Percentiles rank a stretch among this genome's conserved stretches.
Conservation (phyloP, 1,139 yeast genomes). For the Pichia kudriavzevii region DNA sequence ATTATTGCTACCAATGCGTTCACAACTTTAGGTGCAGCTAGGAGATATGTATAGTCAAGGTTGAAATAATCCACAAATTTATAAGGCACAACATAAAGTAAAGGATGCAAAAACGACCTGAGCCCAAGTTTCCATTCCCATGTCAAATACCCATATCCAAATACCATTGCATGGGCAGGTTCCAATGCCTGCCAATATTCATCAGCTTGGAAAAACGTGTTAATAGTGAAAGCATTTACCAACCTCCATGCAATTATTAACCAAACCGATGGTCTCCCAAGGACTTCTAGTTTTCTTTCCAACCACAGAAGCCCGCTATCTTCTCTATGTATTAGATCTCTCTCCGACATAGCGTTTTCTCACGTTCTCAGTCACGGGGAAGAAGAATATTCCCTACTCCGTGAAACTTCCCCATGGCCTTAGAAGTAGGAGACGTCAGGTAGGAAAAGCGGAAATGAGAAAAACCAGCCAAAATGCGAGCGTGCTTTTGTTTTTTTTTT, state of each 20-base stretch:
- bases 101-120: constrained; percentile 76
- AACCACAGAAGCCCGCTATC: constrained; percentile 1
- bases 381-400: no score
- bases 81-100: constrained; percentile 47
- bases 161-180: constrained; percentile 74
- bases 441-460: no score
- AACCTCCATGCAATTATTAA: constrained; percentile 31
- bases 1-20: constrained; percentile 66
- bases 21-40: constrained; percentile 52
- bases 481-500: no score
- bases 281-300: not conserved
- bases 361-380: no score
- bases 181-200: constrained; percentile 91
- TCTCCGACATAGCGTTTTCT: no score
- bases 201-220: constrained; percentile 91
- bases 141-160: constrained; percentile 76
- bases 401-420: no score
- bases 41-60: constrained; percentile 31
- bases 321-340: no score
- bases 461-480: no score
- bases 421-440: no score
- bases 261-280: constrained; percentile 1
- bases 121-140: constrained; percentile 90
- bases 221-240: constrained; percentile 53
- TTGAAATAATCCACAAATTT: constrained; percentile 25